Evolutionary conservation across 2,329 filamentous ascomycete species (phyloP).

Genomic region (Hymenoscyphus repandus): DNA sequence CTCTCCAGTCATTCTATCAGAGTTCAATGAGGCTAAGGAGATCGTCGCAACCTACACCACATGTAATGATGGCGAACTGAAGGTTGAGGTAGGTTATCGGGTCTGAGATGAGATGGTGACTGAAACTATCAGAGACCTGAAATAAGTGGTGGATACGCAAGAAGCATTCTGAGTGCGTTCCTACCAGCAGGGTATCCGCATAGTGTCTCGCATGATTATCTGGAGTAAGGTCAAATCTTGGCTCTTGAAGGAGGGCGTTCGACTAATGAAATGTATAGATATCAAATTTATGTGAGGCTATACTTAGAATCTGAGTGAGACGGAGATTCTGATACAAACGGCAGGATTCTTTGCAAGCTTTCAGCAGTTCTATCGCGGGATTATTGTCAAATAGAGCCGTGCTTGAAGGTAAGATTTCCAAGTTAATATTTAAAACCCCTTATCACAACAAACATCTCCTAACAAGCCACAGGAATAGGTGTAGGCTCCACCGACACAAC

Average conservation of each 20-base stretch:
- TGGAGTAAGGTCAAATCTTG: constrained; percentile 43
- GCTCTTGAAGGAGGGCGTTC: background rate
- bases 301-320: constrained; percentile 34
- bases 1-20: background rate
- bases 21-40: constrained; percentile 30
- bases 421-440: background rate
- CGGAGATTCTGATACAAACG: background rate
- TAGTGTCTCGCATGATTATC: constrained; percentile 66
- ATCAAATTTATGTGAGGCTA: constrained; percentile 63
- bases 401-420: constrained; percentile 47
- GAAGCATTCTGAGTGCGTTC: constrained; percentile 51
- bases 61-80: background rate
- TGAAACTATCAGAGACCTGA: constrained; percentile 17
- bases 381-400: constrained; percentile 63
- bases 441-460: constrained; percentile 3
- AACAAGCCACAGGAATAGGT: constrained; percentile 47
- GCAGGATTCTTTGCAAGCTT: constrained; percentile 58
- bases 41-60: constrained; percentile 29
- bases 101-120: background rate
- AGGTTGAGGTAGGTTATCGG: constrained; percentile 12
- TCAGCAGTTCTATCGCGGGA: constrained; percentile 59
- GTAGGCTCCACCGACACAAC: constrained; percentile 62
- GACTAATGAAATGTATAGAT: constrained; percentile 38
- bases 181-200: constrained; percentile 64
- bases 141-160: constrained; percentile 23